A percentile compares a stretch with the other conserved stretches of the same genome.
Conservation (phyloP, 495 filamentous ascomycete species). For the Cetradonia linearis region DNA sequence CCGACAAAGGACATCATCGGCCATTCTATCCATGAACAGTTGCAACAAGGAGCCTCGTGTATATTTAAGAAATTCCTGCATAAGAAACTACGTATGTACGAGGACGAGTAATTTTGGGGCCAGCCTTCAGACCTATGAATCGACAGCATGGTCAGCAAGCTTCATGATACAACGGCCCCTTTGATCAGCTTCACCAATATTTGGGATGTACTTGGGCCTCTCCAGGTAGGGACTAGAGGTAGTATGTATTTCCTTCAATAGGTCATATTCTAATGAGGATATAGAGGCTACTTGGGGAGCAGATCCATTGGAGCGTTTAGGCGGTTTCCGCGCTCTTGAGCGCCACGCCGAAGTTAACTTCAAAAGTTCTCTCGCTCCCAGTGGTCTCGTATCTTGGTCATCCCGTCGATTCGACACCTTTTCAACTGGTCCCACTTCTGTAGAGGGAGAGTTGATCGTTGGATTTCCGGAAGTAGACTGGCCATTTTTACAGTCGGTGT, state of each 20-base stretch:
- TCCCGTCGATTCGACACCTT: slow-evolving; percentile 26
- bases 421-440: slow-evolving; percentile 15
- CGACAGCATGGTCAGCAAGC: slow-evolving; percentile 8
- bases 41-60: neutral
- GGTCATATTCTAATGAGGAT: neutral
- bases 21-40: neutral
- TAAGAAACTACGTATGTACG: too few species aligned
- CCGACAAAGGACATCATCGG: too few species aligned
- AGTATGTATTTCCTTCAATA: slow-evolving; percentile 13
- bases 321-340: slow-evolving; percentile 40
- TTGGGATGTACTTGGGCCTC: slow-evolving; percentile 50
- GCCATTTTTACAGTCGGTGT: slow-evolving; percentile 41
- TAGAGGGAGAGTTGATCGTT: slow-evolving; percentile 33
- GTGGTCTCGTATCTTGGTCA: slow-evolving; percentile 42
- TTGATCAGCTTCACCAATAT: slow-evolving; percentile 16
- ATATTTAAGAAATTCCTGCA: neutral
- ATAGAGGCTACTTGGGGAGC: slow-evolving; percentile 51
- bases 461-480: slow-evolving; percentile 42
- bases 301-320: slow-evolving; percentile 44
- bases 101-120: neutral
- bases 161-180: neutral
- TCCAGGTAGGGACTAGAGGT: slow-evolving; percentile 52
- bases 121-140: neutral
- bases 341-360: slow-evolving; percentile 34
- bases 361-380: slow-evolving; percentile 39